A percentile compares a stretch with the other conserved stretches of the same genome.
phyloP scores from a whole-genome alignment of 1,139 yeast genomes.

The Lodderomyces metapsilosis region DNA sequence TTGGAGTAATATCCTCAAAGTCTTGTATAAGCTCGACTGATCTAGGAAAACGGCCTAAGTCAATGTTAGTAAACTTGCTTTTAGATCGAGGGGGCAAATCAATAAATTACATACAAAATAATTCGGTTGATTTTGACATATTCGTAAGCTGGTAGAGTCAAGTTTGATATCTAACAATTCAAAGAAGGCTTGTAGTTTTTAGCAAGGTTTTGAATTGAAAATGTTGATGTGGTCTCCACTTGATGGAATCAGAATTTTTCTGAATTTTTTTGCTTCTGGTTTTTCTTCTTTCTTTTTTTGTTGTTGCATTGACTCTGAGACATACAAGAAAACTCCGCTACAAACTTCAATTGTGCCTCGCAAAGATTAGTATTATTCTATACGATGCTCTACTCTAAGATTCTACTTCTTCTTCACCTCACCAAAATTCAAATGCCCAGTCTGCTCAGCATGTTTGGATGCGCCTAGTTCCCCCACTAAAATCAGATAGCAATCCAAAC shows the following conservation, averaged over 20 bases:
- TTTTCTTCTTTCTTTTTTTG: not conserved
- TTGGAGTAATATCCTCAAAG: constrained; percentile 34
- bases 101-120: constrained; percentile 38
- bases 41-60: constrained; percentile 61
- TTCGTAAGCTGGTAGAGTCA: not conserved
- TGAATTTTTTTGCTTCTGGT: too few species aligned
- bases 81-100: too few species aligned
- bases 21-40: constrained; percentile 59
- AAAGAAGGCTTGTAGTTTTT: not conserved
- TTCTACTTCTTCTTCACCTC: constrained; percentile 37
- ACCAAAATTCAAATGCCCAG: constrained; percentile 67
- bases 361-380: too few species aligned
- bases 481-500: constrained; percentile 53
- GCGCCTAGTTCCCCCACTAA: constrained; percentile 70
- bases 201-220: not conserved
- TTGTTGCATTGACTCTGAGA: not conserved
- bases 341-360: too few species aligned
- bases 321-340: not conserved
- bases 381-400: too few species aligned
- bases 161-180: not conserved
- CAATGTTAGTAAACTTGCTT: constrained; percentile 8
- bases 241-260: too few species aligned
- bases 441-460: constrained; percentile 59
- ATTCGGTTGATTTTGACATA: constrained; percentile 41
- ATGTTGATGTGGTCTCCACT: too few species aligned